Evolutionary conservation across 129 eudicot species (phyloP), one percentile per base, ranked within the genome.

Genomic region (Saposhnikovia divaricata): DNA sequence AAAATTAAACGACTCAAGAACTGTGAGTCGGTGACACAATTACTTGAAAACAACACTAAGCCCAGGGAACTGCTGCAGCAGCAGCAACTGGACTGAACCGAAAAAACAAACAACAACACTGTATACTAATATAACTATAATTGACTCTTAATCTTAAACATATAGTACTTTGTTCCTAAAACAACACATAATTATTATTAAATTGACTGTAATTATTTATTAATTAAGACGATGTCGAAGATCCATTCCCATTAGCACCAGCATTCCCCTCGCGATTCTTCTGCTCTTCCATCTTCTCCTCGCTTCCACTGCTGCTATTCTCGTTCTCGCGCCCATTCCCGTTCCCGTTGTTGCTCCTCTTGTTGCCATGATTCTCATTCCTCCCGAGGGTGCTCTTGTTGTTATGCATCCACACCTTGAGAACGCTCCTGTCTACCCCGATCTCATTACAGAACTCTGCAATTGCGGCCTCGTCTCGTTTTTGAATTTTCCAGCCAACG

Each of bases 391-490:
- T 92, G 86, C 85, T 90, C 83, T 92, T 92, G 79, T 92, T 92
- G 66, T 92, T 92, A 59, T 92, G 98, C 98, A 92, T 92, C 98
- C 98, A 92, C 0, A 92, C 98, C 42, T 92, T 92, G 69, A 92
- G 85, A 31, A 92, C 98, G 40, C 96, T 89, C 72, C 80, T 90
- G 14, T 92, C 93, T 0, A 92, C 93, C 0, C 96, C 96, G 37
- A 92, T 87, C 82, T 90, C 89, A 59, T 48, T 82, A 83, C 96
- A 92, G 66, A 85, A 80, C 3, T 81, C 85, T 34, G 78, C 66
- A n/a, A 89, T 90, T 7, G 78, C 9, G 0, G 79, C 88, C 34
- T 92, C 96, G 14, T 92, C 98, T 13, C 86, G 74, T 80, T 87
- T 90, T 83, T 89, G 98, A 85, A 92, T 90, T 88, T 92, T 92